Percentiles rank a stretch among this genome's conserved stretches.
Conservation (phyloP, 192 early-diverging fungal genomes). For the Bifiguratus adelaidae region DNA sequence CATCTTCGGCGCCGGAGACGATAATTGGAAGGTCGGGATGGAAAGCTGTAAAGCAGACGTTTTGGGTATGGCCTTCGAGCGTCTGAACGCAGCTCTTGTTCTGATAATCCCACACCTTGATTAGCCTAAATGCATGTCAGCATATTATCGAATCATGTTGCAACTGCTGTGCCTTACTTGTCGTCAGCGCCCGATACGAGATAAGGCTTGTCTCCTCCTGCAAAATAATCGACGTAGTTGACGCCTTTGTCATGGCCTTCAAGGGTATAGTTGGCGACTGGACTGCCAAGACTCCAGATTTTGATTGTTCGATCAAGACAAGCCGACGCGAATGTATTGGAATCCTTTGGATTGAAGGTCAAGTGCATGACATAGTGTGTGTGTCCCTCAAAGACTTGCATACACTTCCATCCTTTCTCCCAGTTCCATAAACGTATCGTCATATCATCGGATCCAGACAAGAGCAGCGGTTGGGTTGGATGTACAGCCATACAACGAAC, state of each 20-base stretch:
- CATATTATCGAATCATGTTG: neutral
- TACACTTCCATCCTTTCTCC: constrained; percentile 97
- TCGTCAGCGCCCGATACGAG: constrained; percentile 94
- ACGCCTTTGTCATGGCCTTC: constrained; percentile 97
- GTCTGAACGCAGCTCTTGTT: constrained; percentile 99
- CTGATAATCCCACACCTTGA: constrained; percentile 99
- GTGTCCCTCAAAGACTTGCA: constrained; percentile 95
- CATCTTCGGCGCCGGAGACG: constrained; percentile 91
- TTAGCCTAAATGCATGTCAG: constrained; percentile 29
- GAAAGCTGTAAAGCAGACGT: constrained; percentile 82
- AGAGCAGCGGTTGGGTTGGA: constrained; percentile 85
- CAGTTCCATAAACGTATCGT: constrained; percentile 98
- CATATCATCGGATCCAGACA: constrained; percentile 96
- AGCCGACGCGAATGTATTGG: constrained; percentile 97
- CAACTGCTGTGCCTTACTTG: constrained; percentile 30
- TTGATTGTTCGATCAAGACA: constrained; percentile 95
- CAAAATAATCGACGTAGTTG: constrained; percentile 97
- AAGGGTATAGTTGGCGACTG: constrained; percentile 91
- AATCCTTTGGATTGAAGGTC: constrained; percentile 97
- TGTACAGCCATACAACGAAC: constrained; percentile 95
- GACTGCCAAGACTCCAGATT: constrained; percentile 92
- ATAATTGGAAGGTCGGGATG: constrained; percentile 98
- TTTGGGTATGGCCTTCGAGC: constrained; percentile 93
- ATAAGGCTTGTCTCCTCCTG: constrained; percentile 97
- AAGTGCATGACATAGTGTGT: constrained; percentile 97